phyloP scores from a whole-genome alignment of 2,329 filamentous ascomycete genomes.

The Colletotrichum chlorophyti region DNA sequence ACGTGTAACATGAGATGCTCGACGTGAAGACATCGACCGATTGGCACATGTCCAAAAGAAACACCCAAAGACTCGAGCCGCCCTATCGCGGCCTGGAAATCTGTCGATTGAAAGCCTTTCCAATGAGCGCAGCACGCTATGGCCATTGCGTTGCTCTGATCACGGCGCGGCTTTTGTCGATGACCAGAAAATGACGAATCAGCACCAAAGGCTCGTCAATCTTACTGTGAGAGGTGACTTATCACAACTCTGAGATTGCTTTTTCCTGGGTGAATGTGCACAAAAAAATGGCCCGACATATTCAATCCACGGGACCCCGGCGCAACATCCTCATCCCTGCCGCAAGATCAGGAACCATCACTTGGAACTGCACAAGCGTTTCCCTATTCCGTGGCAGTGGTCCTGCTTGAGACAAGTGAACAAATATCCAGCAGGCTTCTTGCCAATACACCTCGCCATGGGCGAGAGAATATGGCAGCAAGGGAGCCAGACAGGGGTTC shows the following conservation, averaged over 20 bases:
- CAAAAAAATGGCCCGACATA: constrained; percentile 8
- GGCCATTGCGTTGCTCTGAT: neutral
- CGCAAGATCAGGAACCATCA: constrained; percentile 9
- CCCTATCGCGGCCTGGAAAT: neutral
- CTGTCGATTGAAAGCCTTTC: neutral
- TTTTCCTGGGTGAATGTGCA: too few species aligned
- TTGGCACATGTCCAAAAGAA: constrained; percentile 11
- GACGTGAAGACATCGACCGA: constrained; percentile 3
- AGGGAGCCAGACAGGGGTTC: constrained; percentile 12
- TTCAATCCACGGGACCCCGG: constrained; percentile 11
- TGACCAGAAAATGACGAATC: neutral
- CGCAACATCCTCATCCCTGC: neutral
- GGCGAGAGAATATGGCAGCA: constrained; percentile 4
- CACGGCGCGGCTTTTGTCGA: neutral
- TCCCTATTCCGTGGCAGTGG: constrained; percentile 25
- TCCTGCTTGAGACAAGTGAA: constrained; percentile 18
- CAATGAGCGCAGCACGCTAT: neutral
- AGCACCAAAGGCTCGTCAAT: neutral
- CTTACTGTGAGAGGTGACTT: constrained; percentile 1
- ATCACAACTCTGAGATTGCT: neutral
- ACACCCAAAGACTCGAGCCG: neutral
- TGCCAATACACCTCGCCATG: neutral
- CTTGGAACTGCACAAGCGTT: constrained; percentile 8
- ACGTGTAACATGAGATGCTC: constrained; percentile 5
- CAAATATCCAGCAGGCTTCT: neutral